Evolutionary conservation across 805 yeast genomes (phyloP).

Genomic region (Metschnikowia gelsemii): DNA sequence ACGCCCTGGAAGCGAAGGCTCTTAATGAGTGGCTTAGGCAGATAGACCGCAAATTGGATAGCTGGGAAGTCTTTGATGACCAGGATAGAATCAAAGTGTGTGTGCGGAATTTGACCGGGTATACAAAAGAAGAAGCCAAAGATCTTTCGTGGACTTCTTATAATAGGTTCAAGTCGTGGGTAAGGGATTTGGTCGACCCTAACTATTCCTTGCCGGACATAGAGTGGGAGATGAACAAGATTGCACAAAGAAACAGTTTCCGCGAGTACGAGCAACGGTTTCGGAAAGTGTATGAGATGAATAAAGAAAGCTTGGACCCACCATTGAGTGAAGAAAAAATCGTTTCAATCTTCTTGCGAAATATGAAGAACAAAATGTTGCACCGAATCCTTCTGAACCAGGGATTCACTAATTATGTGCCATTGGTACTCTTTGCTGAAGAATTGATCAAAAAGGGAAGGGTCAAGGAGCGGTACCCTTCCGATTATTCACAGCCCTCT

Average conservation of each 20-base stretch:
- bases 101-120: slow-evolving; percentile 7
- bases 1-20: neutral
- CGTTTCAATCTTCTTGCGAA: slow-evolving; percentile 1
- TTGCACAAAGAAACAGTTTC: slow-evolving; percentile 5
- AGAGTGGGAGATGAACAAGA: neutral
- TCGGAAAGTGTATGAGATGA: neutral
- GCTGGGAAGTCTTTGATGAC: slow-evolving; percentile 9
- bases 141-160: neutral
- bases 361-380: slow-evolving; percentile 4
- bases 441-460: slow-evolving; percentile 3
- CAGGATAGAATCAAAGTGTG: slow-evolving; percentile 1
- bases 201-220: neutral
- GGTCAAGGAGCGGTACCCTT: slow-evolving; percentile 7
- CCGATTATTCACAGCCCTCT: slow-evolving; percentile 1
- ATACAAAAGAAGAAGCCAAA: neutral
- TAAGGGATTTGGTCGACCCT: neutral
- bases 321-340: slow-evolving; percentile 5
- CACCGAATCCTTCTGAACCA: slow-evolving; percentile 4
- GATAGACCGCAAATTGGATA: slow-evolving; percentile 3
- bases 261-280: slow-evolving; percentile 6
- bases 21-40: neutral
- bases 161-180: slow-evolving; percentile 4
- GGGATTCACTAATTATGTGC: slow-evolving; percentile 4
- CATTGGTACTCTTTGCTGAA: slow-evolving; percentile 6
- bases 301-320: neutral